phyloP scores from a whole-genome alignment of 305 asterid genomes.

The Fraxinus baroniana region DNA sequence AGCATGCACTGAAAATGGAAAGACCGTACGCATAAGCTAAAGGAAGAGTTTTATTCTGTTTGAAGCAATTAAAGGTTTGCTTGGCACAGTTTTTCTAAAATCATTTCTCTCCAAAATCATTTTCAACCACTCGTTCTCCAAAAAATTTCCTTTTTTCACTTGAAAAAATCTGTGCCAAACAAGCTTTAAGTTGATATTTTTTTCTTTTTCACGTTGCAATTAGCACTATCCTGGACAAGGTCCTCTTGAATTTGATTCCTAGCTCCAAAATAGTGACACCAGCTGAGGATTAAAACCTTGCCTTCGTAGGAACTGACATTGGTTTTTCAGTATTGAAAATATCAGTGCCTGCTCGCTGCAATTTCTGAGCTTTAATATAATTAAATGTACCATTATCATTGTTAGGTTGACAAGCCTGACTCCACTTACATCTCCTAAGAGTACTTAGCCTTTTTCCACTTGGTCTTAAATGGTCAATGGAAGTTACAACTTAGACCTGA shows the following conservation, averaged over 20 bases:
- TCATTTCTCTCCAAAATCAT: background rate
- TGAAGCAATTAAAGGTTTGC: background rate
- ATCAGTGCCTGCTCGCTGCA: background rate
- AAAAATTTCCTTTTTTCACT: background rate
- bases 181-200: background rate
- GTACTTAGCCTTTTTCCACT: background rate
- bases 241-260: background rate
- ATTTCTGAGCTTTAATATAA: background rate
- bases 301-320: background rate
- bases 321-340: background rate
- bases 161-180: background rate
- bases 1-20: background rate
- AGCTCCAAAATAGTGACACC: background rate
- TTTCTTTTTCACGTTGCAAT: background rate
- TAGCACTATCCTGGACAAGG: background rate
- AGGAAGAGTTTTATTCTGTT: background rate
- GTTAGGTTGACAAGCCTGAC: background rate
- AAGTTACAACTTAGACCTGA: constrained; percentile 1
- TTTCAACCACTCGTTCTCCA: background rate
- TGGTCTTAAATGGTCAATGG: background rate
- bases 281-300: background rate
- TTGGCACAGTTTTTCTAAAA: background rate
- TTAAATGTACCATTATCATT: background rate
- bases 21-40: background rate
- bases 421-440: background rate